Evolutionary conservation across 306 rosid species (phyloP).

Genomic region (Argentina anserina): DNA sequence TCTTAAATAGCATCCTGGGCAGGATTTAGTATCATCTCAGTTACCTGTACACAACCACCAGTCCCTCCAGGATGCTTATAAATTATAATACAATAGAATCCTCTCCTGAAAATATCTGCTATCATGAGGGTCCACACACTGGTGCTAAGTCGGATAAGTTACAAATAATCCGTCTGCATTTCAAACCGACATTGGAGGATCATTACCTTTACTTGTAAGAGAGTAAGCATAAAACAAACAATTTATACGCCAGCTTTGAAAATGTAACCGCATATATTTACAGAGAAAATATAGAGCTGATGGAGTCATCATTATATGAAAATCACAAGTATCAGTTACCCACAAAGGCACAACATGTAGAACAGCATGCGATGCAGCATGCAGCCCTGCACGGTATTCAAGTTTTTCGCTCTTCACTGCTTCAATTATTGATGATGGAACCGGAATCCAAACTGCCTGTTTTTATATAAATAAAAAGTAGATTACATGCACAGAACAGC

Average conservation of each 20-base stretch:
- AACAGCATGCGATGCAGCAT: conserved; percentile 95
- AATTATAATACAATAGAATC: conserved; percentile 74
- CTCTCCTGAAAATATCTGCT: conserved; percentile 75
- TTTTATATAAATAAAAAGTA: conserved; percentile 25
- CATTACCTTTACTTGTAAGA: background rate
- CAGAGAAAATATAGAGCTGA: background rate
- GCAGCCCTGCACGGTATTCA: conserved; percentile 94
- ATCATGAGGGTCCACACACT: conserved; percentile 75
- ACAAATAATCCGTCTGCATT: conserved; percentile 67
- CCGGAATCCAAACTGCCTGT: conserved; percentile 93
- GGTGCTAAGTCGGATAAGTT: conserved; percentile 82
- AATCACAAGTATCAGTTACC: conserved; percentile 31
- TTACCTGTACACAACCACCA: conserved; percentile 74
- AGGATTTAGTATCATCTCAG: background rate
- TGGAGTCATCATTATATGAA: background rate
- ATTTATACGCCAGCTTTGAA: background rate
- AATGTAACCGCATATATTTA: conserved; percentile 10
- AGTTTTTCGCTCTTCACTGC: conserved; percentile 41
- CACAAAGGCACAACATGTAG: conserved; percentile 88
- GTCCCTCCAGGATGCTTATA: conserved; percentile 89
- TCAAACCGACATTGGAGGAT: conserved; percentile 13
- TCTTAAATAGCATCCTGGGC: background rate
- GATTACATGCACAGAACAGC: background rate
- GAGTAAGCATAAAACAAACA: background rate
- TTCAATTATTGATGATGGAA: conserved; percentile 64